These are phyloP conservation scores for Bifiguratus adelaidae DNA, from an alignment of 192 early-diverging fungal genomes.

Conservation along the genomic window DNA sequence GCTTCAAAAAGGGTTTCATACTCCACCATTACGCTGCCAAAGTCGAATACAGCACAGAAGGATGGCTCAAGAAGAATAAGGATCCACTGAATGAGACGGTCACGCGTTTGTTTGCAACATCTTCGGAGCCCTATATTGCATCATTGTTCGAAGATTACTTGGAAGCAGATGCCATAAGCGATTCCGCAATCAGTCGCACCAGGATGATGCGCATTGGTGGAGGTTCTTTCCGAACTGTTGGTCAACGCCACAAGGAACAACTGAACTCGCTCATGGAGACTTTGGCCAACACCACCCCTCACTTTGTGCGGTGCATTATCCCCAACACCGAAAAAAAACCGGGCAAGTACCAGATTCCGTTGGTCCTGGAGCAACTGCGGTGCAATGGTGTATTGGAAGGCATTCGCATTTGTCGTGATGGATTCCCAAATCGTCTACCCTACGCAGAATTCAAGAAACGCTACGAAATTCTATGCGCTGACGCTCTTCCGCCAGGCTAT, in stretches of 20 bases:
- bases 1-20: constrained; percentile 84
- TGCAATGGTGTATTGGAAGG: constrained; percentile 98
- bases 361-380: constrained; percentile 86
- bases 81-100: constrained; percentile 94
- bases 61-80: constrained; percentile 99
- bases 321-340: constrained; percentile 89
- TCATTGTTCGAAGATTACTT: constrained; percentile 75
- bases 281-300: constrained; percentile 84
- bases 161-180: constrained; percentile 37
- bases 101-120: constrained; percentile 74
- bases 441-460: constrained; percentile 92
- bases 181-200: constrained; percentile 9
- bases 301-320: constrained; percentile 97
- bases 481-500: constrained; percentile 69
- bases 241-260: constrained; percentile 91
- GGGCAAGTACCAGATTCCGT: constrained; percentile 67
- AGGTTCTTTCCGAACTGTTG: constrained; percentile 86
- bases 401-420: constrained; percentile 90
- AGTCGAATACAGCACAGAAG: constrained; percentile 83
- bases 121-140: constrained; percentile 68
- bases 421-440: constrained; percentile 86
- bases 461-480: constrained; percentile 84
- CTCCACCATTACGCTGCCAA: constrained; percentile 92
- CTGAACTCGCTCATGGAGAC: constrained; percentile 81
- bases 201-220: constrained; percentile 56